Evolutionary conservation across 768 basidiomycete species (phyloP), one percentile per base, ranked within the genome.

Genomic region (Hypsizygus marmoreus): DNA sequence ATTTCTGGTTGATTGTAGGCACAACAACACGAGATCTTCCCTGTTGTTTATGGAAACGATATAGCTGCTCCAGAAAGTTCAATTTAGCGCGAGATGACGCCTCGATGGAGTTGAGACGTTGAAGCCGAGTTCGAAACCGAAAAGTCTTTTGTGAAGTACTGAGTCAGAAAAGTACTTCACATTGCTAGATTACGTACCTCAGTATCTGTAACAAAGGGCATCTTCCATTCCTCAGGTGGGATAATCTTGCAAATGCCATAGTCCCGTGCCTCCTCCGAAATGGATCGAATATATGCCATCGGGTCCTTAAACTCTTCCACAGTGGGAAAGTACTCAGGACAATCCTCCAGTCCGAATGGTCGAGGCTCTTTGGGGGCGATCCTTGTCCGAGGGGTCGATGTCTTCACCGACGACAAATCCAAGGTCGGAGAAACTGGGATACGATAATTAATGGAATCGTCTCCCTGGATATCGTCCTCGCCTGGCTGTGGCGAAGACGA

Each of bases 221-320:
- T 95, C 57, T 87, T 80, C 97, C 97, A 99, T 16, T 80, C 88
- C 45, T 77, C 75, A 2, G 97, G 97, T 50, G 97, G 97, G 19
- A 97, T 80, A 45, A 99, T 83, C 73, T 99, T 99, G 72, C 91
- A 95, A 57, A 99, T 93, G 19, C 97, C 97, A 61, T 80, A 91
- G 37, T 80, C 68, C 61, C 74, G 77, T 0, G 88, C 95, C 24
- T 73, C 67, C 40, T 81, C 80, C 14, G 84, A 77, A 53, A 95
- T 88, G 47, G 83, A 82, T 63, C 80, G 82, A 65, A 99, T 89
- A 67, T 97, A 99, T 33, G 80, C 79, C 87, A 97, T 87, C 28
- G 95, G 93, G 70, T 97, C 91, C 62, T 80, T 82, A 68, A 94
- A 99, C 67, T 99, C 89, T 47, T 93, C 95, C n/a, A 70, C 61